Evolutionary conservation across 768 basidiomycete species (phyloP).

Genomic region (Psilocybe azurescens): DNA sequence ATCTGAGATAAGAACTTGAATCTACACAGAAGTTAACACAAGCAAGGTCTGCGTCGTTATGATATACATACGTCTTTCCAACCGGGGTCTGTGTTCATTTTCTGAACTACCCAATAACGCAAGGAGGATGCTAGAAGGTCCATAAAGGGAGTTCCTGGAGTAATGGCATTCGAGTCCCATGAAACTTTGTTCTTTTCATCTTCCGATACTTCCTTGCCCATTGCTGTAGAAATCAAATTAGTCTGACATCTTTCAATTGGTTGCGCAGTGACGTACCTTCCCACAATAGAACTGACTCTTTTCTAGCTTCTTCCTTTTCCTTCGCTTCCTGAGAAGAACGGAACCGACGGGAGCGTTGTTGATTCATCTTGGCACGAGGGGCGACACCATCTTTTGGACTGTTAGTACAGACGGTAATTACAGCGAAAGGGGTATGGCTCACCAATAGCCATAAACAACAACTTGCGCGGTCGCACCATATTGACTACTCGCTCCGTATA

Average conservation of each 20-base stretch:
- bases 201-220: slow-evolving; percentile 87
- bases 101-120: slow-evolving; percentile 95
- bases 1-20: slow-evolving; percentile 97
- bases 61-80: slow-evolving; percentile 80
- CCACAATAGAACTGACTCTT: slow-evolving; percentile 84
- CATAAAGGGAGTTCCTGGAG: slow-evolving; percentile 99
- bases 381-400: slow-evolving; percentile 84
- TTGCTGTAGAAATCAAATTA: slow-evolving; percentile 54
- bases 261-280: slow-evolving; percentile 59
- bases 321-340: slow-evolving; percentile 93
- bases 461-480: slow-evolving; percentile 93
- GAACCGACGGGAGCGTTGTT: slow-evolving; percentile 97
- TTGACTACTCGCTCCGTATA: slow-evolving; percentile 98
- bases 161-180: slow-evolving; percentile 99
- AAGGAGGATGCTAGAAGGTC: slow-evolving; percentile 84
- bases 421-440: slow-evolving; percentile 91
- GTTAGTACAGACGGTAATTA: slow-evolving; percentile 67
- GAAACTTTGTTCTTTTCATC: slow-evolving; percentile 83
- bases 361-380: slow-evolving; percentile 99
- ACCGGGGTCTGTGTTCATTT: slow-evolving; percentile 93
- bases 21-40: slow-evolving; percentile 44
- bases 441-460: slow-evolving; percentile 99
- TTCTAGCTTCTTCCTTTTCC: slow-evolving; percentile 88
- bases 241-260: neutral
- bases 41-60: neutral